These are phyloP conservation scores for Phytophthora podocarpi DNA, from an alignment of 352 stramenopile genomes.

Conservation along the genomic window DNA sequence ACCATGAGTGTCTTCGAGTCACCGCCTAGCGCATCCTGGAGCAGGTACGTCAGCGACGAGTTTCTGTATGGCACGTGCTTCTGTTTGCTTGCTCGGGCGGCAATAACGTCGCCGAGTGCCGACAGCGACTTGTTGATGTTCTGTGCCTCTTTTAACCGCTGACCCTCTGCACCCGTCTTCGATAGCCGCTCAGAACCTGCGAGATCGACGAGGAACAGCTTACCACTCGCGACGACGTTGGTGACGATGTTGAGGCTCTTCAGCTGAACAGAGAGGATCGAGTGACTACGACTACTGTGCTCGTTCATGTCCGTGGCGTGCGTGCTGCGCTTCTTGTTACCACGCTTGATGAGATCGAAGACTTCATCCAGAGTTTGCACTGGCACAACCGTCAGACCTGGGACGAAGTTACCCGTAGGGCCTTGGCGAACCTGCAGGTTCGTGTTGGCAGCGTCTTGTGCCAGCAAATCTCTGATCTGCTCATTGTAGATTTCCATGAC, in stretches of 20 bases:
- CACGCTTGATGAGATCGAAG: slow-evolving; percentile 83
- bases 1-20: slow-evolving; percentile 96
- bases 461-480: slow-evolving; percentile 93
- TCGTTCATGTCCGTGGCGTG: slow-evolving; percentile 91
- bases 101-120: slow-evolving; percentile 97
- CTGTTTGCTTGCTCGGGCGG: slow-evolving; percentile 79
- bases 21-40: slow-evolving; percentile 91
- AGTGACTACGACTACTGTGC: slow-evolving; percentile 88
- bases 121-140: slow-evolving; percentile 96
- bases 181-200: slow-evolving; percentile 89
- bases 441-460: slow-evolving; percentile 76
- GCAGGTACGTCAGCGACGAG: slow-evolving; percentile 93
- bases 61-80: slow-evolving; percentile 96
- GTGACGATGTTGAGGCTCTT: slow-evolving; percentile 87
- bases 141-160: slow-evolving; percentile 90
- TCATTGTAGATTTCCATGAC: slow-evolving; percentile 98
- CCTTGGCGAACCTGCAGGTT: slow-evolving; percentile 87
- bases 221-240: slow-evolving; percentile 67
- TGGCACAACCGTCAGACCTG: slow-evolving; percentile 71
- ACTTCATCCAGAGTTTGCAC: slow-evolving; percentile 85
- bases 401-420: slow-evolving; percentile 85
- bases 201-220: slow-evolving; percentile 91
- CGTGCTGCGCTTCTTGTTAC: slow-evolving; percentile 88
- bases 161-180: slow-evolving; percentile 88
- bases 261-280: slow-evolving; percentile 86